Evolutionary conservation across 2,329 filamentous ascomycete species (phyloP), one percentile per base, ranked within the genome.

Genomic region (Penicillium sp.): DNA sequence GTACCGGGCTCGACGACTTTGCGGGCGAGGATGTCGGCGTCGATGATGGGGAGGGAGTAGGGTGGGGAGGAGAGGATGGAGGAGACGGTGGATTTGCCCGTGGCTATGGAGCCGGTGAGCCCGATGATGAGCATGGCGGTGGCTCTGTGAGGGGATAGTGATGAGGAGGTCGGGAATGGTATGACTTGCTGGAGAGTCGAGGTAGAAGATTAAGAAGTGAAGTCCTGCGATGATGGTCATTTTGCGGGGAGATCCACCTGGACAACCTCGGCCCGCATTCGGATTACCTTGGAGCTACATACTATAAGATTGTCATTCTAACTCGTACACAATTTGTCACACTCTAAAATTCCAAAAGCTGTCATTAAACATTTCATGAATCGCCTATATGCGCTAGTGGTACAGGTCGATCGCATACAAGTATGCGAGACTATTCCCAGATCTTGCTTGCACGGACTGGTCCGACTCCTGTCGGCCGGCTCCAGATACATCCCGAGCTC

Each of bases 61-160:
- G 94, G 95, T 5, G 90, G 82, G 4, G 86, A 83, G 53, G 90
- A 87, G 69, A 99, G 90, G 68, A 96, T 84, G 41, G 84, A 83
- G 31, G 95, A 96, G 57, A 97, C 92, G 66, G 94, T 99, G 48
- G 94, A 96, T 85, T 99, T 99, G 75, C 95, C 95, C 5, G 95
- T 99, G 61, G 95, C 95, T 73, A 99, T 98, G 62, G 93, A 96
- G 74, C 95, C 95, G 8, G 95, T 99, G 28, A 99, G 87, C 58
- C 95, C 95, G 69, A 99, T 92, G 71, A 99, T 88, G 51, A 98
- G 86, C 95, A 98, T 98, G 55, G 28, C 31, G 14, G 28, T 45
- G 15, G 38, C 25, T n/a, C 10, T 10, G 48, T 50, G 49, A 50
- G 25, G 48, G 48, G 25, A 0, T 1, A 7, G 14, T 8, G 41